A percentile compares a stretch with the other conserved stretches of the same genome.
Conservation (phyloP, 352 stramenopile species). For the Thraustochytrium striatum region DNA sequence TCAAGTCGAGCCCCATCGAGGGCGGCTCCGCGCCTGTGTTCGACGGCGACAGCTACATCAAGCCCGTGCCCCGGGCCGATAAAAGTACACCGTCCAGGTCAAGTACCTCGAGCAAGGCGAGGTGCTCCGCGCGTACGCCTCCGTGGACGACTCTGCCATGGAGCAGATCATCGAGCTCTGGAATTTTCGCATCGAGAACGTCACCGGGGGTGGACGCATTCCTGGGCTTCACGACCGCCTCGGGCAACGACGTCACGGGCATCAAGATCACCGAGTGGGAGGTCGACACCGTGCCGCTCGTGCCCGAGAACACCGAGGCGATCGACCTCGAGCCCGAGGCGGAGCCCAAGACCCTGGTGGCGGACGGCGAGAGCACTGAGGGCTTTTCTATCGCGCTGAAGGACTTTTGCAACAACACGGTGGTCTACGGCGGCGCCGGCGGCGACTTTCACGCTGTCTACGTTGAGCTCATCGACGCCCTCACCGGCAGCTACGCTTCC, state of each 20-base stretch:
- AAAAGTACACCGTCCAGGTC: conserved; percentile 10
- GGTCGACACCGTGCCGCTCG: conserved; percentile 10
- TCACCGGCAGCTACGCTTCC: too few species aligned
- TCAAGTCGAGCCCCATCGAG: background rate
- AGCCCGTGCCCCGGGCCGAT: background rate
- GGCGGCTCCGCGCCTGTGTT: background rate
- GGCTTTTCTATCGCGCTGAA: conserved; percentile 3
- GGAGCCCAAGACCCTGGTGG: background rate
- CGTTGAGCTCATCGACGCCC: too few species aligned
- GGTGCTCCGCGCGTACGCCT: background rate
- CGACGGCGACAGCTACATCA: background rate
- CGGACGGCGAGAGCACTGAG: conserved; percentile 3
- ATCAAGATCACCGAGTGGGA: conserved; percentile 1
- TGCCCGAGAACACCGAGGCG: background rate
- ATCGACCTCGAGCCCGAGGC: background rate
- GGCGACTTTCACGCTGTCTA: background rate
- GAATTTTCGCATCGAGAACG: background rate
- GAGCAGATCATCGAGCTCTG: background rate
- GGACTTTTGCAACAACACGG: background rate
- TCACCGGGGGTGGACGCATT: background rate
- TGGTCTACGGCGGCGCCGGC: background rate
- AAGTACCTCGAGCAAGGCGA: conserved; percentile 18
- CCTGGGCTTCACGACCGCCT: conserved; percentile 15
- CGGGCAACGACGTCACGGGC: background rate
- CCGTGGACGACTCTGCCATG: background rate